Conservation (phyloP, 768 basidiomycete species). For the Lactarius deliciosus region DNA sequence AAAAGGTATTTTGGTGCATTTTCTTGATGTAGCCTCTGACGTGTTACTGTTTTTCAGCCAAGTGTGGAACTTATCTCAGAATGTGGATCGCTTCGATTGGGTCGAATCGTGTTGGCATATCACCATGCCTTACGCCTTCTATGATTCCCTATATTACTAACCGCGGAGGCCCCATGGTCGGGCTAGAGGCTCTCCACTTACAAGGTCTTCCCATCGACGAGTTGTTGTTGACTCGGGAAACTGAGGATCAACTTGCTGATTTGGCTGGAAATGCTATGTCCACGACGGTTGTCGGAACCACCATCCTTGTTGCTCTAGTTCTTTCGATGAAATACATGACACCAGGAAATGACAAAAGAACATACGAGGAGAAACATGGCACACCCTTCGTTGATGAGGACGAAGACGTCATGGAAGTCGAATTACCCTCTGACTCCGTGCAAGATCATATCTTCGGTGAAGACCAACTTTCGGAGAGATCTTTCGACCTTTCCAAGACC, state of each 20-base stretch:
- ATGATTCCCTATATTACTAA: slow-evolving; percentile 98
- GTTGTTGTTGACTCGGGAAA: slow-evolving; percentile 87
- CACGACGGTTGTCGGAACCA: slow-evolving; percentile 90
- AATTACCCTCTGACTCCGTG: slow-evolving; percentile 37
- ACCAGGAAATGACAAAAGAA: slow-evolving; percentile 59
- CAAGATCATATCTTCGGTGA: slow-evolving; percentile 69
- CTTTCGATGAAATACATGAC: slow-evolving; percentile 66
- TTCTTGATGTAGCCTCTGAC: slow-evolving; percentile 2
- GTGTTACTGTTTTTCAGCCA: slow-evolving; percentile 45
- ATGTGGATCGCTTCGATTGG: slow-evolving; percentile 89
- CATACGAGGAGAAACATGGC: slow-evolving; percentile 65
- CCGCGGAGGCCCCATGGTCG: slow-evolving; percentile 94
- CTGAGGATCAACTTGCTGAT: slow-evolving; percentile 90
- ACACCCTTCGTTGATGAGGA: slow-evolving; percentile 34
- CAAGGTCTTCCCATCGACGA: slow-evolving; percentile 94
- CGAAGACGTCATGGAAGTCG: slow-evolving; percentile 51
- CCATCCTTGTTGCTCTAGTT: slow-evolving; percentile 80
- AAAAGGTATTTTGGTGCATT: slow-evolving; percentile 65
- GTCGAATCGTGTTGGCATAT: slow-evolving; percentile 77
- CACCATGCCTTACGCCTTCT: slow-evolving; percentile 89
- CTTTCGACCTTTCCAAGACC: slow-evolving; percentile 67
- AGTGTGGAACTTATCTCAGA: slow-evolving; percentile 97
- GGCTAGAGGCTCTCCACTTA: slow-evolving; percentile 88
- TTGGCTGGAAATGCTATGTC: slow-evolving; percentile 98
- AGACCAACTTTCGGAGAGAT: slow-evolving; percentile 58